phyloP scores from a whole-genome alignment of 345 rosid species.

The Sapria himalayana region DNA sequence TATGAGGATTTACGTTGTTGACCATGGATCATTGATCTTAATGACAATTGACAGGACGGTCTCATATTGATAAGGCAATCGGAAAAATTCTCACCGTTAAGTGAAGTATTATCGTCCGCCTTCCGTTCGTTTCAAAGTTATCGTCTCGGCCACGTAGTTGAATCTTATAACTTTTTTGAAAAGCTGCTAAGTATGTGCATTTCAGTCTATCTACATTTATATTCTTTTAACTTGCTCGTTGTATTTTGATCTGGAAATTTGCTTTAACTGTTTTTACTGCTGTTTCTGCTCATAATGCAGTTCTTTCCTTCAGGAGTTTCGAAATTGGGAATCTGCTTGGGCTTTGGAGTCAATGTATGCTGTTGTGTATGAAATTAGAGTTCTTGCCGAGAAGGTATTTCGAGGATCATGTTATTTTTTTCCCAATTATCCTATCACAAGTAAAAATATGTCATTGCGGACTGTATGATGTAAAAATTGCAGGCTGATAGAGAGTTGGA shows the following conservation, averaged over 20 bases:
- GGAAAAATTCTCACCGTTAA: constrained; percentile 44
- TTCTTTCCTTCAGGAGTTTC: constrained; percentile 89
- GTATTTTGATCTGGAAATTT: not conserved
- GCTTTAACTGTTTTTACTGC: not conserved
- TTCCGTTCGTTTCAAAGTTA: constrained; percentile 71
- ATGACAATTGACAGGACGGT: constrained; percentile 56
- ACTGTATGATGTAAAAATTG: constrained; percentile 10
- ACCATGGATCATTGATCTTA: no score
- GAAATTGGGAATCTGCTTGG: constrained; percentile 97
- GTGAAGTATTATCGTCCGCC: constrained; percentile 38
- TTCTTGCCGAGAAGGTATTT: constrained; percentile 92
- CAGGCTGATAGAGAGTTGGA: constrained; percentile 83
- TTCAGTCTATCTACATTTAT: not conserved
- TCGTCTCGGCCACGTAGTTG: constrained; percentile 43
- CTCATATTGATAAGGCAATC: constrained; percentile 60
- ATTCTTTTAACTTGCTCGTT: not conserved
- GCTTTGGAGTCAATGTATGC: constrained; percentile 76
- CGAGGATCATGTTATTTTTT: no score
- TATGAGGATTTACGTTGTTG: no score
- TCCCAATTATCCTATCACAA: not conserved
- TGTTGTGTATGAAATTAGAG: constrained; percentile 73
- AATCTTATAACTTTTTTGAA: constrained; percentile 57
- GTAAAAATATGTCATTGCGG: not conserved
- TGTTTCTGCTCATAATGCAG: constrained; percentile 15
- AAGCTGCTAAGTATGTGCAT: constrained; percentile 47